Conservation (phyloP, 805 yeast genomes). For the Kazachstania bromeliacearum region DNA sequence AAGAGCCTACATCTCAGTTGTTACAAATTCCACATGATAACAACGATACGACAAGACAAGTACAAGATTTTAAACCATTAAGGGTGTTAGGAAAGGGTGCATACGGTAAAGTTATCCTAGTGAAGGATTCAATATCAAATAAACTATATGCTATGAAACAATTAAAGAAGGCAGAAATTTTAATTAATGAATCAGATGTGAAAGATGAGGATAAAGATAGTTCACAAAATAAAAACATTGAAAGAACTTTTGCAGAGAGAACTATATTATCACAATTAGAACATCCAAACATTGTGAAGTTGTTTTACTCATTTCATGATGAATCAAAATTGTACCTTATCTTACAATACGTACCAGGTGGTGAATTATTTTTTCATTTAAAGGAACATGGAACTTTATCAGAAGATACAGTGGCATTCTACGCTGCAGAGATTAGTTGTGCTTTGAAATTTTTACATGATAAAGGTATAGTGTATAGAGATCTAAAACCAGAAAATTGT, state of each 20-base stretch:
- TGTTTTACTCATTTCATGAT: slow-evolving; percentile 80
- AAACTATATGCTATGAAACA: slow-evolving; percentile 80
- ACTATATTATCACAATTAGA: slow-evolving; percentile 59
- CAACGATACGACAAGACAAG: slow-evolving; percentile 12
- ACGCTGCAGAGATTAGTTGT: slow-evolving; percentile 70
- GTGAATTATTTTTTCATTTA: slow-evolving; percentile 54
- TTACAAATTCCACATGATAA: not conserved
- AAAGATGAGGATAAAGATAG: slow-evolving; percentile 17
- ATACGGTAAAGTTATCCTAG: slow-evolving; percentile 77
- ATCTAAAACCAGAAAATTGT: slow-evolving; percentile 84
- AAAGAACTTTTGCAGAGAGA: slow-evolving; percentile 72
- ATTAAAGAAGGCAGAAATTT: slow-evolving; percentile 68
- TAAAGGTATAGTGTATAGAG: slow-evolving; percentile 78
- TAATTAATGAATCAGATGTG: slow-evolving; percentile 34
- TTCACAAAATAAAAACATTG: slow-evolving; percentile 39
- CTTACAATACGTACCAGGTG: slow-evolving; percentile 80
- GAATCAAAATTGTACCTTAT: slow-evolving; percentile 62
- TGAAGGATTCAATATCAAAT: slow-evolving; percentile 52
- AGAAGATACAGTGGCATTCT: slow-evolving; percentile 65
- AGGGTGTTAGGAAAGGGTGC: slow-evolving; percentile 82
- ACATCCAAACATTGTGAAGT: slow-evolving; percentile 74
- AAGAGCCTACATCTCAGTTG: not conserved
- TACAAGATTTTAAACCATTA: slow-evolving; percentile 58
- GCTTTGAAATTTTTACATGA: slow-evolving; percentile 70
- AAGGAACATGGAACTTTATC: slow-evolving; percentile 35